Evolutionary conservation across 2,329 filamentous ascomycete genomes (phyloP), one percentile per base, ranked within the genome.

Genomic region (Fusarium beomiforme): DNA sequence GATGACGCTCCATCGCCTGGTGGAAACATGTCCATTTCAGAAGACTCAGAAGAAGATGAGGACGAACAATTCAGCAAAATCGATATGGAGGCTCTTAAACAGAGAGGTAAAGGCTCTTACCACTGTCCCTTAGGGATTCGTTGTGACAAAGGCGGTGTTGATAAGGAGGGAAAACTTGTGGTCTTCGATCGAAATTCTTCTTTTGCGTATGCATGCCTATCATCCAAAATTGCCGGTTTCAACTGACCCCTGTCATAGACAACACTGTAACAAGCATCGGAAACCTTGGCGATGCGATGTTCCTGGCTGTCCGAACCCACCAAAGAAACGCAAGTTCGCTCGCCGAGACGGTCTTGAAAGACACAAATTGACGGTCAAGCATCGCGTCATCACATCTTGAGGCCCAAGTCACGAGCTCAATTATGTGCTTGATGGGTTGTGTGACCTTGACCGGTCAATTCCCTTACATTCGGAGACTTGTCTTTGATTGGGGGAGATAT

Each of bases 181-280:
- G 65, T 80, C 46, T 83, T 83, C 72, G 81, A 82, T 67, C 79
- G 82, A 53, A 83, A 83, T 66, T 83, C 82, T 59, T 81, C 81
- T 59, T 83, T 82, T 74, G 78, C 77, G 79, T 82, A 78, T 62
- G 75, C 54, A 50, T 50, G 31, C 29, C 14, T 71, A 47, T 61
- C 64, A 56, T 56, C 53, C 56, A 34, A 33, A 42, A 23, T 57
- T 67, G 43, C 31, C 64, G 54, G 44, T 43, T 51, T 60, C 21
- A 50, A 69, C 75, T 76, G 59, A 76, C 66, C 54, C 50, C 42
- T 49, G 33, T 56, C 65, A 63, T 69, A 83, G 82, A 55, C 81
- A 83, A 72, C 82, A 83, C 68, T 80, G 81, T 62, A 82, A 83
- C 73, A 83, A 83, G 49, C 82, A 83, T 64, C 77, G 79, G 29